phyloP scores from a whole-genome alignment of 345 rosid species.

The Aurinia saxatilis region DNA sequence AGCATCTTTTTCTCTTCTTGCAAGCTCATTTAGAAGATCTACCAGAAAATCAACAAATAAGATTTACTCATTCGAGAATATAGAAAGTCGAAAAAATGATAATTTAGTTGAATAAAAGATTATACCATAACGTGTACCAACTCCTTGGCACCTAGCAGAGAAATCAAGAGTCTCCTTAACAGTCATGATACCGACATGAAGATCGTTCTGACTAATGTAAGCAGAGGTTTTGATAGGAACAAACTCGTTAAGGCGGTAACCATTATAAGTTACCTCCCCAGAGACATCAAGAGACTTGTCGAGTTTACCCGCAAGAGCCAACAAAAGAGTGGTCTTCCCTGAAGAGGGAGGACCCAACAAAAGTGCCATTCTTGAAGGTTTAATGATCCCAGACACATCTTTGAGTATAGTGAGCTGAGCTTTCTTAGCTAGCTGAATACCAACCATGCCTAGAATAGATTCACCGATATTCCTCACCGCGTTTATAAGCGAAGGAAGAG shows the following conservation, averaged over 20 bases:
- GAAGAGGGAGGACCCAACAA: conserved; percentile 82
- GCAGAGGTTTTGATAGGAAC: conserved; percentile 76
- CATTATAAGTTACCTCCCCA: conserved; percentile 66
- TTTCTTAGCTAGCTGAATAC: conserved; percentile 48
- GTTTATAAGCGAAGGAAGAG: conserved; percentile 68
- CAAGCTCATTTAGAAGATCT: conserved; percentile 70
- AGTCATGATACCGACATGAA: conserved; percentile 77
- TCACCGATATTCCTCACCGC: conserved; percentile 52
- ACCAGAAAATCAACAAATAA: background rate
- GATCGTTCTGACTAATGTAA: conserved; percentile 74
- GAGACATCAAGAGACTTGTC: conserved; percentile 45
- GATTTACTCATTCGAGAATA: background rate
- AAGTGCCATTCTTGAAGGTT: conserved; percentile 73
- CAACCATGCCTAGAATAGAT: conserved; percentile 44
- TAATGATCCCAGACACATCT: conserved; percentile 55
- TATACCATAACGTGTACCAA: conserved; percentile 79
- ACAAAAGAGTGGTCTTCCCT: conserved; percentile 69
- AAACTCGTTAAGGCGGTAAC: conserved; percentile 52
- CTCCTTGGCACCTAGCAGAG: conserved; percentile 79
- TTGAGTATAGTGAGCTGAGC: conserved; percentile 63
- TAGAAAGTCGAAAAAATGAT: background rate
- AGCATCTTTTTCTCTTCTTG: conserved; percentile 76
- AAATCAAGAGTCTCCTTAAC: conserved; percentile 81
- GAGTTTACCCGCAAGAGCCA: conserved; percentile 71
- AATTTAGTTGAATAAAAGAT: background rate